Base-by-base conservation (phyloP, 805 yeast species). In the Kazachstania bromeliacearum region DNA sequence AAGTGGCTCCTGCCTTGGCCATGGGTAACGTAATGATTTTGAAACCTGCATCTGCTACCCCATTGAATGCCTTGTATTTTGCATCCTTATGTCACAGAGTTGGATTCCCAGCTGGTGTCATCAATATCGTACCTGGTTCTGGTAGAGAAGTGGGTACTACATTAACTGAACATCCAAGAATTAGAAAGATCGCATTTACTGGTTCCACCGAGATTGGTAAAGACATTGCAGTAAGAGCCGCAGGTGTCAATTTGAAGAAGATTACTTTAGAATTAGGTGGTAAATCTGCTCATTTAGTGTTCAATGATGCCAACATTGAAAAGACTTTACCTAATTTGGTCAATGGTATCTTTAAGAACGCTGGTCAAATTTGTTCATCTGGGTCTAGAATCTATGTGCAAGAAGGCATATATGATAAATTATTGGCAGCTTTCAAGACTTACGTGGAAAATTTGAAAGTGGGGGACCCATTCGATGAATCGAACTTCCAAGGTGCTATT, bases 241-340 rank as follows among this genome's bases (percentile, higher is more conserved):
- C 85, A 42, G 70, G 73, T 44, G 66, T 83, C n/a, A 71, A 72
- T 63, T 68, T 80, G 67, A 81, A 81, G 71, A 80, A 80, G 65
- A 80, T 79, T 36, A 79, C 89, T 34, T 67, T 81, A 62, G 92
- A 81, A 64, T 70, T 80, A 51, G 92, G 92, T 62, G 92, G 92
- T 62, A 81, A 81, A 61, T 79, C 87, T 40, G 83, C 88, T 51
- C 77, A 79, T 57, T 70, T 81, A 51, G 77, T 81, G 28, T 80
- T 80, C 54, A 67, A 72, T 47, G 92, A 81, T 57, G 81, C 79
- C 43, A 67, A 78, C 53, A 49, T 79, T 40, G 68, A 70, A 28
- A 59, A 59, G 43, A 66, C 77, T 44, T 64, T 72, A 36, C 57
- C 56, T 28, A 68, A 70, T 54, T 68, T 79, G 50, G 67, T 75